Base-by-base conservation (phyloP, 139 green algal species). In the Pseudopediastrum boryanum region DNA sequence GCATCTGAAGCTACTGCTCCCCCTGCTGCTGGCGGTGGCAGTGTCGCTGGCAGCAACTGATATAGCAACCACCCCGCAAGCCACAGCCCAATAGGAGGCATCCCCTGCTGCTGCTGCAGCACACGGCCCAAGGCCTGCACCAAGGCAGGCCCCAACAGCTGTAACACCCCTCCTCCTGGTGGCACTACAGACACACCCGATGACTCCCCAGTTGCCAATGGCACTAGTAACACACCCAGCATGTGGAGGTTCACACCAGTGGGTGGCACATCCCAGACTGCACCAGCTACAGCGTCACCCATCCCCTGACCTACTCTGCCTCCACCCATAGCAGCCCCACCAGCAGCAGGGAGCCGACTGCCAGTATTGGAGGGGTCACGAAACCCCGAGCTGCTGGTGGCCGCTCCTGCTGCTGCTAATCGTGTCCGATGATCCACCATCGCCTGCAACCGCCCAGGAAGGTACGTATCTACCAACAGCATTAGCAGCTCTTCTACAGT, bases 11-110 rank as follows among this genome's bases (percentile, higher is more conserved):
- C 46, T 16, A 16, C 71, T 58, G 71, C 71, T 31, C 38, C 23
- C 4, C 54, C 0, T 44, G 25, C 71, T 56, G 69, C 13, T 35
- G 23, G 12, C 65, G 50, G 4, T 70, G 61, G 13, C n/a, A 6
- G 54, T 70, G 54, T 41, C 68, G 46, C 19, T 31, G 81, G 65
- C 13, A 92, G 78, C 43, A 94, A 82, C 69, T 90, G 85, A 38
- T 74, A 25, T 7, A 94, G 77, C 59, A 93, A 82, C 80, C 85
- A 89, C n/a, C 68, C 85, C 0, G 83, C 35, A 12, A 85, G 64
- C 80, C 75, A 85, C 27, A 94, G 79, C 2, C 66, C 80, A 6
- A 85, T 44, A 6, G 85, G 69, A 2, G 90, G 89, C 84, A 94
- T 67, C 64, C 41, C 65, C 13, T 39, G 31, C 23, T 19, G 50